phyloP scores from a whole-genome alignment of 192 early-diverging fungal species.

The Coemansia furcata region DNA sequence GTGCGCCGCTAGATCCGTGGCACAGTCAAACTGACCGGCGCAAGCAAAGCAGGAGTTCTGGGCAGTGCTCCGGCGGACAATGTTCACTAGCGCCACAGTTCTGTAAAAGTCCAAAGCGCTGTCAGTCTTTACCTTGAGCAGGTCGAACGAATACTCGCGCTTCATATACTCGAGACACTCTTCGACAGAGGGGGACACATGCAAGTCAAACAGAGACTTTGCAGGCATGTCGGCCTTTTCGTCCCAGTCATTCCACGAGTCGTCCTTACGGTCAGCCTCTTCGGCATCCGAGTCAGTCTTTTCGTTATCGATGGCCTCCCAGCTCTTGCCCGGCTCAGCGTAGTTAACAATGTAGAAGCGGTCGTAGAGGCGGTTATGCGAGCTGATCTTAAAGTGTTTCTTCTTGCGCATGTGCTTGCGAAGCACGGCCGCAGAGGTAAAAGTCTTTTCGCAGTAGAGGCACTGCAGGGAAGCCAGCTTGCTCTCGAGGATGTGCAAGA shows the following conservation, averaged over 20 bases:
- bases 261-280: constrained; percentile 31
- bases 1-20: constrained; percentile 60
- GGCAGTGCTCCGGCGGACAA: constrained; percentile 69
- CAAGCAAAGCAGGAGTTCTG: constrained; percentile 72
- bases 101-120: constrained; percentile 77
- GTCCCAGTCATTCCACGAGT: constrained; percentile 80
- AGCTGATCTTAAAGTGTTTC: constrained; percentile 94
- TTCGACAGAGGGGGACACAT: constrained; percentile 59
- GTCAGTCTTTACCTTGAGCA: constrained; percentile 55
- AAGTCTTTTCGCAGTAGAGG: constrained; percentile 92
- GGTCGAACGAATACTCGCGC: constrained; percentile 72
- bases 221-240: constrained; percentile 65
- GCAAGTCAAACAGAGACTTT: constrained; percentile 78
- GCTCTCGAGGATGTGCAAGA: constrained; percentile 69
- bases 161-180: constrained; percentile 72
- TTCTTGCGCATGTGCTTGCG: constrained; percentile 98
- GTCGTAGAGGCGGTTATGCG: constrained; percentile 87
- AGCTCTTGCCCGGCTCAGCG: constrained; percentile 84
- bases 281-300: constrained; percentile 67
- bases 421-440: constrained; percentile 81
- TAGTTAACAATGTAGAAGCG: constrained; percentile 95
- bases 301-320: constrained; percentile 85
- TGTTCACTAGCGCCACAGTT: constrained; percentile 83
- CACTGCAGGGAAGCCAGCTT: constrained; percentile 76
- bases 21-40: constrained; percentile 45